phyloP scores from a whole-genome alignment of 1,284 basidiomycete genomes.

The Athelia sp. region DNA sequence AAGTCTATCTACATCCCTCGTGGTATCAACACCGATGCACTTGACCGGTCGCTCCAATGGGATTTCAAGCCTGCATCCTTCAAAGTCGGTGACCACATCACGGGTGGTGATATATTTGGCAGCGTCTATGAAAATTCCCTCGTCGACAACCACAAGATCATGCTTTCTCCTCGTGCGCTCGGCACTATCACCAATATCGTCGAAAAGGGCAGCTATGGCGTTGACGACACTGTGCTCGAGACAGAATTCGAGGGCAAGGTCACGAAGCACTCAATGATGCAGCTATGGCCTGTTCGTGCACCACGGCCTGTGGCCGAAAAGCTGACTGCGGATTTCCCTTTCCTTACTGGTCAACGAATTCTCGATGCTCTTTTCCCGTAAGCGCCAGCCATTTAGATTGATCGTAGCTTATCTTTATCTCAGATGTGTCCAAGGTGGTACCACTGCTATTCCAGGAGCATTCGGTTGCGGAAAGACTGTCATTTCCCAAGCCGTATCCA shows the following conservation, averaged over 20 bases:
- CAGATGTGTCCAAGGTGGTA: slow-evolving; percentile 98
- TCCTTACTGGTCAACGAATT: slow-evolving; percentile 96
- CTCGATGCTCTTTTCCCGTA: slow-evolving; percentile 96
- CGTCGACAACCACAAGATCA: slow-evolving; percentile 95
- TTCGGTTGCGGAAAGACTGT: slow-evolving; percentile 99
- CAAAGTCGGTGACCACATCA: slow-evolving; percentile 94
- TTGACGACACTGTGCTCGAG: slow-evolving; percentile 94
- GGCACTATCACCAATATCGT: slow-evolving; percentile 94
- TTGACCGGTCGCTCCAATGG: slow-evolving; percentile 89
- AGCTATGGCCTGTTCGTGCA: slow-evolving; percentile 98
- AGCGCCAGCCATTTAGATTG: slow-evolving; percentile 23
- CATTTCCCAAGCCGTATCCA: slow-evolving; percentile 95
- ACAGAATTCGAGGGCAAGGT: slow-evolving; percentile 97
- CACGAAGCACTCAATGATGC: slow-evolving; percentile 94
- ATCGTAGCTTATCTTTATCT: slow-evolving; percentile 7
- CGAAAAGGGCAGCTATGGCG: slow-evolving; percentile 91
- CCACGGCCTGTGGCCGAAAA: slow-evolving; percentile 95
- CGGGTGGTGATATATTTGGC: slow-evolving; percentile 96
- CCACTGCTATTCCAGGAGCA: slow-evolving; percentile 98
- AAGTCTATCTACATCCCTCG: slow-evolving; percentile 98
- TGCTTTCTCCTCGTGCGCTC: slow-evolving; percentile 90
- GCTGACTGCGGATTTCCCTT: slow-evolving; percentile 87
- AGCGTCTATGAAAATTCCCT: slow-evolving; percentile 96
- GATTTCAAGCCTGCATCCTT: slow-evolving; percentile 89
- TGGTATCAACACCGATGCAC: slow-evolving; percentile 96